Base-by-base conservation (phyloP, 1,139 yeast species). In the Spencermartinsiella ligniputridi region DNA sequence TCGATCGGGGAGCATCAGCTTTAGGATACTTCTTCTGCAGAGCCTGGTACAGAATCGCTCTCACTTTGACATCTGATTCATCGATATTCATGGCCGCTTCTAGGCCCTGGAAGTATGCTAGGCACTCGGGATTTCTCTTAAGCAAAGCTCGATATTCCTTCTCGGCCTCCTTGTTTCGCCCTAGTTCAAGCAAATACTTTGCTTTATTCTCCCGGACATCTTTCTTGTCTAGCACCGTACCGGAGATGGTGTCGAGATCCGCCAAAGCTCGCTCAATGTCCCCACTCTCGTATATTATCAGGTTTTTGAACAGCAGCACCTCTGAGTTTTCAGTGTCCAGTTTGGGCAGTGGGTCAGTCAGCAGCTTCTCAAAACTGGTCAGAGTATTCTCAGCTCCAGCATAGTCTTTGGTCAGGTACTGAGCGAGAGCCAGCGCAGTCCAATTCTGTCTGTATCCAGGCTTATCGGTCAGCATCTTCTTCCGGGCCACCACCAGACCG, bases 361-460 rank as follows among this genome's bases (percentile, higher is more conserved):
- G 79, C 25, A 87, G 69, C 38, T 52, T 90, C 60, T 89, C 96
- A 55, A 87, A 87, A 56, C 84, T 81, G 22, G 76, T 63, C 55
- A 90, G 73, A 2, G 94, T 84, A 44, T 78, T 75, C 48, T 83
- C 81, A 2, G 96, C 94, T 13, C 76, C 78, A 27, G 69, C 69
- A 58, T 72, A 76, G 58, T 90, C 88, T 21, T 77, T 75, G 58
- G 76, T 78, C 60, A 90, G 71, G 62, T 86, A 88, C 58, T 85
- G 88, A 0, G 97, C 96, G 34, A 87, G 74, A 0, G 96, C 97
- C 45, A 86, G 72, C 0, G 85, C 83, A 2, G 96, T 85, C 97
- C 97, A 94, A 59, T 88, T 84, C 53, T 94, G 92, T 53, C 97
- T 77, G 61, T 79, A 83, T 0, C 95, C 96, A 11, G 96, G 83